Conservation (phyloP, 257 asterid genomes). For the Anisodus tanguticus region DNA sequence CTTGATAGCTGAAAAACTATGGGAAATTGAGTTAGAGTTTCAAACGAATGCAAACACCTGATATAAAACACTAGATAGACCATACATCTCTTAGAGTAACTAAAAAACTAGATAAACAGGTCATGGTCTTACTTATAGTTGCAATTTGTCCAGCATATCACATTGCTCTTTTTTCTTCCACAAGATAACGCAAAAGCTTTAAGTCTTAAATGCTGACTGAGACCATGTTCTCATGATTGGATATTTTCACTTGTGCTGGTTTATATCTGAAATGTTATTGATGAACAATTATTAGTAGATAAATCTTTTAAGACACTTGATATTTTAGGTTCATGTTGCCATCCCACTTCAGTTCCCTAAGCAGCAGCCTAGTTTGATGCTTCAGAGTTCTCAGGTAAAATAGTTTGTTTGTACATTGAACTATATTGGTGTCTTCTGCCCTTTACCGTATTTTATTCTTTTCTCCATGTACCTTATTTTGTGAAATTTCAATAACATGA, state of each 20-base stretch:
- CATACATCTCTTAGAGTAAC: background rate
- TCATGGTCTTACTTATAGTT: background rate
- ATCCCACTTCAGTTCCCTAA: conserved; percentile 89
- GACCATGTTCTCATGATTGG: conserved; percentile 6
- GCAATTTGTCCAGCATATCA: background rate
- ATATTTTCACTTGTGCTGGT: background rate
- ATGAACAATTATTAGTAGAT: background rate
- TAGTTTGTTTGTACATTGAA: background rate
- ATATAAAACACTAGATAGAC: background rate
- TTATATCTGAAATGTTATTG: background rate
- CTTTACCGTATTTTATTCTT: background rate
- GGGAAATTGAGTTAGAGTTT: background rate
- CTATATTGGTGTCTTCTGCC: background rate
- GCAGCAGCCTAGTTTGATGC: conserved; percentile 70
- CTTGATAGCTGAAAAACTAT: background rate
- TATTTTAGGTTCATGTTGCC: conserved; percentile 71
- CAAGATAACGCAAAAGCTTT: background rate
- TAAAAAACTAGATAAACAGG: background rate
- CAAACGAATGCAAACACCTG: background rate
- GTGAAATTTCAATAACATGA: background rate
- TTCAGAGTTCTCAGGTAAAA: conserved; percentile 86
- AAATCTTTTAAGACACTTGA: conserved; percentile 28
- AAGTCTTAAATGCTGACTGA: background rate
- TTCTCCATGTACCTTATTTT: background rate
- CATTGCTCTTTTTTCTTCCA: background rate